Base-by-base conservation (phyloP, 345 rosid genomes). In the Noccaea bulbosa region DNA sequence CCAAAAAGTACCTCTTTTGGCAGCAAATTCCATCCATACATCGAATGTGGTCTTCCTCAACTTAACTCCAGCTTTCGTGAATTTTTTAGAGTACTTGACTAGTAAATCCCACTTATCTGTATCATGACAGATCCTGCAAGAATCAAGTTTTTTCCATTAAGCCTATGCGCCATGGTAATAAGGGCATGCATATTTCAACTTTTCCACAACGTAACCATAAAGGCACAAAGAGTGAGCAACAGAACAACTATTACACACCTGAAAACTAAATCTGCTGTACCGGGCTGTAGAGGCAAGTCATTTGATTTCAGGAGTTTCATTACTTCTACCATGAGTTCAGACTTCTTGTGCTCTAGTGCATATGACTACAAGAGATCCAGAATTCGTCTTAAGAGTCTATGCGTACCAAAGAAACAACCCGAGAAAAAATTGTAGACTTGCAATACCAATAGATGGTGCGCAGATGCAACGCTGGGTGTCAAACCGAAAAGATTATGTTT, bases 11-110 rank as follows among this genome's bases (percentile, higher is more conserved):
- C 97, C 96, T 88, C 80, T 87, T 73, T 77, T 82, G 66, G 85
- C 86, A 65, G 93, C 85, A 77, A 87, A 88, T 27, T 85, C 85
- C 93, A 93, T 93, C 97, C 92, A 93, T 27, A 59, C 65, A 72
- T 86, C 97, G 71, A 88, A 90, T 35, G 97, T 51, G 62, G 84
- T 67, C 78, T 62, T 77, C 70, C 87, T 86, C 40, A 90, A 81
- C 77, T 90, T 88, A 55, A 87, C 84, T 49, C 93, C 90, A 43
- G 85, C 88, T 80, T 68, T 86, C 48, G 85, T 52, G 86, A 88
- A 88, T 54, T 77, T 81, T 51, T 77, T 85, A 2, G 84, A 77
- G 75, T 82, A 90, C 82, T 90, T 93, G 3, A 73, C 59, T 2
- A 88, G 75, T 80, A 88, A 75, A 45, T 78, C 79, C 96, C 93